phyloP scores from a whole-genome alignment of 768 basidiomycete species.

The Coprinellus aureogranulatus region DNA sequence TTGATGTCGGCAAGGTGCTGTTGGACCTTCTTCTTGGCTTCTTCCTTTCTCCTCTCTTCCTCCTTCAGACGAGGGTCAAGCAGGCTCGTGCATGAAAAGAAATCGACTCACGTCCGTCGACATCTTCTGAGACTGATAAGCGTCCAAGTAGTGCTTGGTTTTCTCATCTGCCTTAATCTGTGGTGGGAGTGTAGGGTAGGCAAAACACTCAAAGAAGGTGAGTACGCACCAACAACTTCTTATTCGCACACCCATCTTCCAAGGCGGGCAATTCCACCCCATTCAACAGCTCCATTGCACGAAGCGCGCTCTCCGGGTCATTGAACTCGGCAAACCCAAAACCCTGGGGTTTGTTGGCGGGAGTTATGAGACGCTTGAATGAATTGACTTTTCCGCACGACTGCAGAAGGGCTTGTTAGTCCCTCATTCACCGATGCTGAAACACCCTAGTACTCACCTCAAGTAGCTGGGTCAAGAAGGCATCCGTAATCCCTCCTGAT shows the following conservation, averaged over 20 bases:
- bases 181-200: conserved; percentile 41
- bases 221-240: conserved; percentile 62
- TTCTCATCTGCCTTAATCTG: conserved; percentile 97
- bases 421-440: not conserved
- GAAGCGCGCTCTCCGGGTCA: conserved; percentile 86
- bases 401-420: conserved; percentile 23
- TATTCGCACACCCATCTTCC: conserved; percentile 53
- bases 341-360: conserved; percentile 90
- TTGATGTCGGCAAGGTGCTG: conserved; percentile 70
- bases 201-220: conserved; percentile 31
- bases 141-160: conserved; percentile 83
- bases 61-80: conserved; percentile 41
- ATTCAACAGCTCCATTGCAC: conserved; percentile 55
- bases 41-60: conserved; percentile 64
- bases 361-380: conserved; percentile 90
- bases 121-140: conserved; percentile 78
- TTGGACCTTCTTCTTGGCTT: conserved; percentile 64
- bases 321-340: conserved; percentile 97
- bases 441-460: conserved; percentile 51
- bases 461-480: conserved; percentile 75
- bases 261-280: conserved; percentile 51
- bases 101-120: conserved; percentile 66
- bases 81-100: not conserved
- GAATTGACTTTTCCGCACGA: conserved; percentile 87
- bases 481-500: conserved; percentile 86